Evolutionary conservation across 1,139 yeast genomes (phyloP), one percentile per base, ranked within the genome.

Genomic region (Wickerhamomyces sp.): DNA sequence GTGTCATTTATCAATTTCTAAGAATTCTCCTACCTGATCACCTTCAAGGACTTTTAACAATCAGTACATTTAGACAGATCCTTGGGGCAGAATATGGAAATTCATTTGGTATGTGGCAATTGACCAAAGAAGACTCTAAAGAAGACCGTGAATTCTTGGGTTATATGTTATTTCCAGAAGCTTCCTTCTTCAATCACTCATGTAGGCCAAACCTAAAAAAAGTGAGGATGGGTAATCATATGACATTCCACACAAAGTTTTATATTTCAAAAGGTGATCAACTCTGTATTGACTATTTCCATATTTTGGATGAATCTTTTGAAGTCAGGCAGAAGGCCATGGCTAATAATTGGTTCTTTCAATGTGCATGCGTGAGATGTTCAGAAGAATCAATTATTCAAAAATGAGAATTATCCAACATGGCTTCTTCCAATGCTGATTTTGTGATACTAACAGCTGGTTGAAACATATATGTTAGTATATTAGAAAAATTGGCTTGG

Each of bases 41-140:
- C 23, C 59, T 78, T 32, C 71, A 67, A 41, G 59, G 62, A 1
- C 57, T 62, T n/a, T 63, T 81, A 14, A 68, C 74, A 2, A 63
- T 75, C 1, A 60, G 61, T 5, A 53, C 54, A 4, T 64, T 83
- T 26, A 67, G 88, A 41, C 63, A 67, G 9, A 71, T 79, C 6
- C 67, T 81, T 40, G 90, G 90, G 2, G 68, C 75, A 36, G 85
- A 81, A 51, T 74, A 82, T 34, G 84, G 86, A n/a, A 84, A 84
- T 58, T 84, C 90, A 0, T 84, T 84, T 64, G 90, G 90, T 0
- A 79, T 82, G 18, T 82, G 91, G 88, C 80, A 84, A 39, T 56
- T 62, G 4, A 54, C 63, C 4, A 57, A 62, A 1, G 55, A 59
- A 14, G 46, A 40, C 2, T 54, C 65, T 44, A 47, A 56, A 13